Evolutionary conservation across 2,329 filamentous ascomycete species (phyloP), one percentile per base, ranked within the genome.

Genomic region (Exophiala xenobiotica): DNA sequence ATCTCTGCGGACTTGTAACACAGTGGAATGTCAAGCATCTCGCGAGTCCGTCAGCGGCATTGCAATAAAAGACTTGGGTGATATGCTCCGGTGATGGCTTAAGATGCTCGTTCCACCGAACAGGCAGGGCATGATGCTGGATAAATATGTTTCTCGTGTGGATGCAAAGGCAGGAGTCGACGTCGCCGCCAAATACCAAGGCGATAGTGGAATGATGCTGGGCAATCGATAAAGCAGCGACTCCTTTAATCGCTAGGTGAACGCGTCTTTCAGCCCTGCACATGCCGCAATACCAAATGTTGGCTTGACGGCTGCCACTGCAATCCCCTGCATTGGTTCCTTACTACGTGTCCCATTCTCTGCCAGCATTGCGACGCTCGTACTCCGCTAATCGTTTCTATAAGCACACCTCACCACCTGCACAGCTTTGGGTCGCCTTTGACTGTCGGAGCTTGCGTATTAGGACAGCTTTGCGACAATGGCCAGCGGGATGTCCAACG

Each of bases 391-490:
- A 5, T 35, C 31, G 7, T 14, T 16, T 5, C 4, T 35, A 16
- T 35, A 4, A 35, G n/a, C 31, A 9, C 5, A 16, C 8, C 18
- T 14, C 3, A 35, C 2, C 31, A 7, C n/a, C 5, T 14, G 3
- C 9, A 35, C 18, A 35, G 31, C 6, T 35, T 16, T 16, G 6
- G 31, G 12, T 35, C 12, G n/a, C 31, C 4, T 4, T 35, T 5
- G 11, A 3, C n/a, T 14, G 6, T 22, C 20, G 2, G 9, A 23
- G 3, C 19, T 4, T 2, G 14, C 24, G 31, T 11, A 46, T 38
- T 48, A 40, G 46, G 33, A 42, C 46, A 38, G 31, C 31, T 38
- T 44, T 18, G 65, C 64, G 44, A 65, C 63, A 56, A 69, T 68
- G 65, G 56, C 66, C 23, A 68, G 65, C 44, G 59, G 53, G 39